phyloP scores from a whole-genome alignment of 2,329 filamentous ascomycete genomes.

The Colletotrichum sp. region DNA sequence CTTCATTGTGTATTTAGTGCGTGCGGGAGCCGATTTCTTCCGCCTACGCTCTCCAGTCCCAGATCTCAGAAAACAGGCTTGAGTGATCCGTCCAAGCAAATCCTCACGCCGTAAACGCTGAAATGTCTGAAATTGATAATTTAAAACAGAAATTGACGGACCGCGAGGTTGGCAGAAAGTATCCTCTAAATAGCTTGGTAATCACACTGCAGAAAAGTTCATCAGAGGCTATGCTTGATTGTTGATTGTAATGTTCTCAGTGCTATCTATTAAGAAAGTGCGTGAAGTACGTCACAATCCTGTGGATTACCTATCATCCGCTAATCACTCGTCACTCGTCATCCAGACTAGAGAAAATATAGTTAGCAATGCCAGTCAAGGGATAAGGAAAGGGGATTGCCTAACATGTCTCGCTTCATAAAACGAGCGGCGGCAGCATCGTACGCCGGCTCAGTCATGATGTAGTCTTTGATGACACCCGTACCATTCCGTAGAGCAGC shows the following conservation, averaged over 20 bases:
- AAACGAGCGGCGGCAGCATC: background rate
- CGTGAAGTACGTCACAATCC: background rate
- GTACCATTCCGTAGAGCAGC: constrained; percentile 53
- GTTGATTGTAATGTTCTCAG: background rate
- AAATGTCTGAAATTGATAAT: too few relatives aligned
- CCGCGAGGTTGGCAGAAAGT: too few relatives aligned
- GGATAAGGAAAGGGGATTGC: background rate
- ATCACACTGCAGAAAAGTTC: too few relatives aligned
- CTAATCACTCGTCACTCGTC: background rate
- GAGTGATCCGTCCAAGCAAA: too few relatives aligned
- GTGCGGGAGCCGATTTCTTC: background rate
- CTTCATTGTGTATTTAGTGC: too few relatives aligned
- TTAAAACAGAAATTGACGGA: too few relatives aligned
- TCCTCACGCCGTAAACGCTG: too few relatives aligned
- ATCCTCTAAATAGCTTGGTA: too few relatives aligned
- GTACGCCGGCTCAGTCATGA: constrained; percentile 7
- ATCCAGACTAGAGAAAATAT: background rate
- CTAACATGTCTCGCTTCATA: background rate
- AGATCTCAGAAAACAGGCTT: background rate
- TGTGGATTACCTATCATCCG: background rate
- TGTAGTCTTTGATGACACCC: constrained; percentile 50
- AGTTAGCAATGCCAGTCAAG: background rate
- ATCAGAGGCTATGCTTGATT: background rate
- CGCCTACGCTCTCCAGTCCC: background rate
- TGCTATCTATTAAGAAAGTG: background rate